These are phyloP conservation scores for Mallotus nudiflorus DNA, from an alignment of 345 rosid genomes.

Conservation along the genomic window DNA sequence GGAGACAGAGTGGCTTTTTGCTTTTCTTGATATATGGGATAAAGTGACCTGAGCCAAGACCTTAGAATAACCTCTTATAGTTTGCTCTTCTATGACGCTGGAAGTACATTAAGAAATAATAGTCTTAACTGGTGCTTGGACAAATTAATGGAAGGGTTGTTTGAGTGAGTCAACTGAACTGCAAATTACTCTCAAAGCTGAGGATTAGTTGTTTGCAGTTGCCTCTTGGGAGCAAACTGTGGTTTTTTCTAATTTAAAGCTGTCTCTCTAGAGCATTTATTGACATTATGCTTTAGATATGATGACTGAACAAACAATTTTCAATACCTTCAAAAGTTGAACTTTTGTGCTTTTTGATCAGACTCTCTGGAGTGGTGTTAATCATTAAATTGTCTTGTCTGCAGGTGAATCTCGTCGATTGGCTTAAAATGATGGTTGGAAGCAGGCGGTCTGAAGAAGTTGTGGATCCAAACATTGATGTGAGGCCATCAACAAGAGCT, in stretches of 20 bases:
- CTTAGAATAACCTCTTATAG: not conserved
- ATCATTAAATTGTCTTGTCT: constrained; percentile 15
- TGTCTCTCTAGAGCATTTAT: not conserved
- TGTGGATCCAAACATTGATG: constrained; percentile 83
- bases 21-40: not conserved
- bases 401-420: constrained; percentile 94
- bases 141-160: not conserved
- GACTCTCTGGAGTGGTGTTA: not conserved
- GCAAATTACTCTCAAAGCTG: not conserved
- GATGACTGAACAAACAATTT: not conserved
- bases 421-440: constrained; percentile 99
- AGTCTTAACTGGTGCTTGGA: not conserved
- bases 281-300: not conserved
- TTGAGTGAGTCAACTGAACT: not conserved
- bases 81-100: not conserved
- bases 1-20: not conserved
- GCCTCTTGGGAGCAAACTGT: no score
- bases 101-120: not conserved
- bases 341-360: not conserved
- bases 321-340: not conserved
- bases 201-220: no score
- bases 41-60: not conserved
- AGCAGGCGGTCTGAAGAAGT: constrained; percentile 91
- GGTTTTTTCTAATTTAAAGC: not conserved
- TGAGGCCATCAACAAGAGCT: constrained; percentile 82